Evolutionary conservation across 495 filamentous ascomycete species (phyloP).

Genomic region (Geoglossum glabrum): DNA sequence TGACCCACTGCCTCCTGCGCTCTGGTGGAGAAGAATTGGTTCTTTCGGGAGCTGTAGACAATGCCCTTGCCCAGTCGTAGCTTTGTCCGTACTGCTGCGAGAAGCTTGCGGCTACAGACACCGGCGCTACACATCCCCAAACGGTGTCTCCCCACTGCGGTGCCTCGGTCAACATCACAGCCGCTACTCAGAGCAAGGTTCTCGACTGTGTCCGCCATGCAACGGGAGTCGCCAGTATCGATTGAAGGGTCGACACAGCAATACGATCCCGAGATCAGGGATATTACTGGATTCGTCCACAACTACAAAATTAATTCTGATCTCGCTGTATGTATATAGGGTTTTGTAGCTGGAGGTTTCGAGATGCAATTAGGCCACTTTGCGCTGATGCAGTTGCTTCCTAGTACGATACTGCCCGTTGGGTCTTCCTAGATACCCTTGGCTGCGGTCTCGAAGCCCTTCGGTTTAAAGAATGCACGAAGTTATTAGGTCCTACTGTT

Average conservation of each 20-base stretch:
- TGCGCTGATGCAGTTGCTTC: not conserved
- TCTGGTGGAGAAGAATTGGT: not conserved
- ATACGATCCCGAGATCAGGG: slow-evolving; percentile 80
- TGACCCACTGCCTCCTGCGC: not conserved
- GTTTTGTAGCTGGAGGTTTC: not conserved
- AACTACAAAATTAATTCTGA: slow-evolving; percentile 78
- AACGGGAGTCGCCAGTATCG: not conserved
- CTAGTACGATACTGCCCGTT: slow-evolving; percentile 16
- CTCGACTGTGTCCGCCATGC: not conserved
- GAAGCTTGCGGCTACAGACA: not conserved
- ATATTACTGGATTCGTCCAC: slow-evolving; percentile 87
- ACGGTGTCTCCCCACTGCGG: not conserved
- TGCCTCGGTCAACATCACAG: not conserved
- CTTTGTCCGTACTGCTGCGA: not conserved
- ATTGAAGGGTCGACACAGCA: not conserved
- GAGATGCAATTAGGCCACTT: not conserved
- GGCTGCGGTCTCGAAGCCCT: slow-evolving; percentile 92
- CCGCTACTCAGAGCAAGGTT: not conserved
- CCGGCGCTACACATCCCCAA: not conserved
- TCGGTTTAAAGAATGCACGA: slow-evolving; percentile 86
- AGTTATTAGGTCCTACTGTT: slow-evolving; percentile 86
- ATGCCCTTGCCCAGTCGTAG: not conserved
- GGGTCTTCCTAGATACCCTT: slow-evolving; percentile 62
- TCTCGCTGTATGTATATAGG: slow-evolving; percentile 49
- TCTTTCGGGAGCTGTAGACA: not conserved